Percentiles rank a stretch among this genome's conserved stretches.
Conservation (phyloP, 2,329 filamentous ascomycete genomes). For the Stachybotrys echinatus region DNA sequence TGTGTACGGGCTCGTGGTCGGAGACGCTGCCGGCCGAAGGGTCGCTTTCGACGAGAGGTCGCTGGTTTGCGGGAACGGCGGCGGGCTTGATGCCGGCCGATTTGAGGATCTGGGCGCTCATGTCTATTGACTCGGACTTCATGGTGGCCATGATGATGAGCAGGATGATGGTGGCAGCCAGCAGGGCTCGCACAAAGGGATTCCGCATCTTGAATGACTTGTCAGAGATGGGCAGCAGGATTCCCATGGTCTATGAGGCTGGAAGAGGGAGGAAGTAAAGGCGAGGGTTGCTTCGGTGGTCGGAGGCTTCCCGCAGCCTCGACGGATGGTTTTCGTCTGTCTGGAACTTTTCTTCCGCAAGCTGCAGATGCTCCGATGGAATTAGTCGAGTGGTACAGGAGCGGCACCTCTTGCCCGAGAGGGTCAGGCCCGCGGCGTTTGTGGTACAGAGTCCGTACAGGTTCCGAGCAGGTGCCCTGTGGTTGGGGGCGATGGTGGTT, state of each 20-base stretch:
- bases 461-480: too few species aligned
- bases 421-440: background rate
- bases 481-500: background rate
- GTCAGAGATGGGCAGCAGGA: constrained; percentile 28
- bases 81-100: constrained; percentile 21
- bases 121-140: constrained; percentile 34
- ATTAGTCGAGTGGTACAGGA: background rate
- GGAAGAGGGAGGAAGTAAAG: background rate
- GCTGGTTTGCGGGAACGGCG: constrained; percentile 20
- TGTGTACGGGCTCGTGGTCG: constrained; percentile 11
- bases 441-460: background rate
- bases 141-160: constrained; percentile 35
- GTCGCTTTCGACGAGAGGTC: constrained; percentile 19
- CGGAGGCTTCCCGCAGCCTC: background rate
- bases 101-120: constrained; percentile 33
- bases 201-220: constrained; percentile 40
- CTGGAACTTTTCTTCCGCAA: background rate
- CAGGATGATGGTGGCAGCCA: constrained; percentile 37
- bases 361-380: background rate
- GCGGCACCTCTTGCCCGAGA: background rate
- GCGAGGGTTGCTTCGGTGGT: background rate
- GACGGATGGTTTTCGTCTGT: background rate
- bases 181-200: constrained; percentile 38
- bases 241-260: constrained; percentile 28
- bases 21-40: constrained; percentile 8